Percentiles rank a stretch among this genome's conserved stretches.
Evolutionary conservation across 805 yeast genomes (phyloP).

Genomic region (Candida andamanensis): DNA sequence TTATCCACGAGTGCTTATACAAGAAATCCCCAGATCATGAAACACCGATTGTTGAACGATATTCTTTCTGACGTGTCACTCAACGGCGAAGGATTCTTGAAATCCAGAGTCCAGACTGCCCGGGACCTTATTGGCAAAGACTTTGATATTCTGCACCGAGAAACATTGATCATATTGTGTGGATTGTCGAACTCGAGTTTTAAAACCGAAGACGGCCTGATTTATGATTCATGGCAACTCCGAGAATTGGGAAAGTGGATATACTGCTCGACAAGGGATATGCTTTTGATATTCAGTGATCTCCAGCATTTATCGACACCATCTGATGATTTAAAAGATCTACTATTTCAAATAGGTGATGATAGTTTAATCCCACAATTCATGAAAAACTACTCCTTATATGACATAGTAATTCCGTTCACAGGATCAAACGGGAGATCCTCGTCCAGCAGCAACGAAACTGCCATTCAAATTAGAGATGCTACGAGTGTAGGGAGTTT

Average conservation of each 20-base stretch:
- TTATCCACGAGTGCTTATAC: no score
- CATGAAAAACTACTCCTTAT: slow-evolving; percentile 27
- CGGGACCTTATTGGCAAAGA: no score
- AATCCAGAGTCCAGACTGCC: no score
- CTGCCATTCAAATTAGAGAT: slow-evolving; percentile 12
- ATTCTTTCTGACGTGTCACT: no score
- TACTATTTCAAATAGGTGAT: slow-evolving; percentile 17
- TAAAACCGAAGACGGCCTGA: slow-evolving; percentile 15
- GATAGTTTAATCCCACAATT: slow-evolving; percentile 20
- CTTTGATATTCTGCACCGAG: slow-evolving; percentile 16
- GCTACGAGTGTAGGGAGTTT: slow-evolving; percentile 31
- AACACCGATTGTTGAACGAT: no score
- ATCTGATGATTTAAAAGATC: slow-evolving; percentile 20
- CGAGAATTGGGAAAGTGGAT: slow-evolving; percentile 23
- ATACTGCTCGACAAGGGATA: slow-evolving; percentile 13
- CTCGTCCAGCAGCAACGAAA: slow-evolving; percentile 11
- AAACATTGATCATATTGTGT: slow-evolving; percentile 22
- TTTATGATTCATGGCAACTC: slow-evolving; percentile 14
- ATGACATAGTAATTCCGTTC: slow-evolving; percentile 26
- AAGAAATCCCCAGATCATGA: no score
- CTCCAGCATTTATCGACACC: slow-evolving; percentile 25
- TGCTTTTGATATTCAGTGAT: slow-evolving; percentile 20
- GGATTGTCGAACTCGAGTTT: no score
- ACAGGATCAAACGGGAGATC: slow-evolving; percentile 23
- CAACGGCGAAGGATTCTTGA: no score